Evolutionary conservation across 768 basidiomycete species (phyloP).

Genomic region (Lentinula detonsa): DNA sequence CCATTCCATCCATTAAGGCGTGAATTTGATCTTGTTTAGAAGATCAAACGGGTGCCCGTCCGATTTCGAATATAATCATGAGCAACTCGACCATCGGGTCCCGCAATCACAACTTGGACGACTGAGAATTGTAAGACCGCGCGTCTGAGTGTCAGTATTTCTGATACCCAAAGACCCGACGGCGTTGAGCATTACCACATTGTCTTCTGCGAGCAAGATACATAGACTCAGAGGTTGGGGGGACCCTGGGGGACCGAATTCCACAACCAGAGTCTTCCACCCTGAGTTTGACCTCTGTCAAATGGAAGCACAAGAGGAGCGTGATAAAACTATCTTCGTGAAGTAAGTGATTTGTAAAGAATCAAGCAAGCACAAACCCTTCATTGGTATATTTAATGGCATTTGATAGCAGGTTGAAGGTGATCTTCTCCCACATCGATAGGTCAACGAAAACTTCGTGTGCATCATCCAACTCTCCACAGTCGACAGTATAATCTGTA

Average conservation of each 20-base stretch:
- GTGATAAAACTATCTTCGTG: background rate
- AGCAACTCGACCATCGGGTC: conserved; percentile 3
- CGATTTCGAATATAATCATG: conserved; percentile 4
- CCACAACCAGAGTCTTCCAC: conserved; percentile 7
- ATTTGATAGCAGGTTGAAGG: conserved; percentile 5
- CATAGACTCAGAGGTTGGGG: background rate
- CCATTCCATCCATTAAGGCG: conserved; percentile 99
- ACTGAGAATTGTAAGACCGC: conserved; percentile 2
- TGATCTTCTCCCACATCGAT: conserved; percentile 9
- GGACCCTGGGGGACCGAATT: conserved; percentile 1
- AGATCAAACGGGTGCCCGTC: conserved; percentile 82
- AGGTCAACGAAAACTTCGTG: conserved; percentile 3
- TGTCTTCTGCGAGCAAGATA: conserved; percentile 6
- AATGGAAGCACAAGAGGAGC: background rate
- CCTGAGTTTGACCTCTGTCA: background rate
- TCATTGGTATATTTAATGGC: conserved; percentile 5
- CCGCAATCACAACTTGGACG: background rate
- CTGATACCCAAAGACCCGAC: too few species aligned
- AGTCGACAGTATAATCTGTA: conserved; percentile 5
- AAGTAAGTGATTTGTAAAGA: too few species aligned
- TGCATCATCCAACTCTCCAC: conserved; percentile 1
- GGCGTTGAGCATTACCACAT: background rate
- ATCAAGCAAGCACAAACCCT: background rate
- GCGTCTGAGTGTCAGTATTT: background rate
- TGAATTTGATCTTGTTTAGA: conserved; percentile 99